A percentile compares a stretch with the other conserved stretches of the same genome.
Conservation (phyloP, 1,284 basidiomycete species). For the Heterobasidion parviporum region DNA sequence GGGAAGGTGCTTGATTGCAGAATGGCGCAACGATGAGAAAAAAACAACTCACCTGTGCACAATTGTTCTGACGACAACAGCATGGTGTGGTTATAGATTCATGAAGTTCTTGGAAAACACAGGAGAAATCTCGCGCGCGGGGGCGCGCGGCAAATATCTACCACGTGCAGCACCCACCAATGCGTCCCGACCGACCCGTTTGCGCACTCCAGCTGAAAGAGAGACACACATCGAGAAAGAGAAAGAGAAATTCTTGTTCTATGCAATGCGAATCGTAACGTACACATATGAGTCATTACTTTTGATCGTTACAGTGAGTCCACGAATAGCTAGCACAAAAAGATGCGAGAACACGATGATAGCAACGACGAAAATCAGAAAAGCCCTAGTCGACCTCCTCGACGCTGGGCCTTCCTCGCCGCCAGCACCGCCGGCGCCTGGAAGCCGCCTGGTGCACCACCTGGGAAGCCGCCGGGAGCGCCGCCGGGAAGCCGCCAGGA, state of each 20-base stretch:
- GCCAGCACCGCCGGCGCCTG: conserved; percentile 18
- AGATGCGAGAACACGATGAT: conserved; percentile 4
- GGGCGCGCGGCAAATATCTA: too few relatives aligned
- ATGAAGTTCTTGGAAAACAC: too few relatives aligned
- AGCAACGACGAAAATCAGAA: conserved; percentile 1
- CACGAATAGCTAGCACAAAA: conserved; percentile 10
- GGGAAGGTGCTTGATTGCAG: too few relatives aligned
- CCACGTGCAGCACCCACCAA: background rate
- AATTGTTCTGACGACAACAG: too few relatives aligned
- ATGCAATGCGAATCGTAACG: conserved; percentile 14
- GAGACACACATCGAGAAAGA: background rate
- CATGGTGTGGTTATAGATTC: too few relatives aligned
- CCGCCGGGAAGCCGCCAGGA: conserved; percentile 23
- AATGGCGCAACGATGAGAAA: too few relatives aligned
- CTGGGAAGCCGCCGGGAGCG: conserved; percentile 35
- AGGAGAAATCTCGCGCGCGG: too few relatives aligned
- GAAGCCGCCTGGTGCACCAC: conserved; percentile 35
- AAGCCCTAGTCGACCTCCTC: conserved; percentile 77
- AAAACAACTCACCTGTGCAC: too few relatives aligned
- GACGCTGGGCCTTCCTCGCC: conserved; percentile 73
- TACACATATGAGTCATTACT: conserved; percentile 16
- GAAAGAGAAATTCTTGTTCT: conserved; percentile 6
- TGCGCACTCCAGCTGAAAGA: background rate
- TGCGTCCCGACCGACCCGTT: background rate
- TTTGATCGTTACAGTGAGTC: conserved; percentile 12